phyloP scores from a whole-genome alignment of 2,329 filamentous ascomycete genomes.

The Fusarium subglutinans region DNA sequence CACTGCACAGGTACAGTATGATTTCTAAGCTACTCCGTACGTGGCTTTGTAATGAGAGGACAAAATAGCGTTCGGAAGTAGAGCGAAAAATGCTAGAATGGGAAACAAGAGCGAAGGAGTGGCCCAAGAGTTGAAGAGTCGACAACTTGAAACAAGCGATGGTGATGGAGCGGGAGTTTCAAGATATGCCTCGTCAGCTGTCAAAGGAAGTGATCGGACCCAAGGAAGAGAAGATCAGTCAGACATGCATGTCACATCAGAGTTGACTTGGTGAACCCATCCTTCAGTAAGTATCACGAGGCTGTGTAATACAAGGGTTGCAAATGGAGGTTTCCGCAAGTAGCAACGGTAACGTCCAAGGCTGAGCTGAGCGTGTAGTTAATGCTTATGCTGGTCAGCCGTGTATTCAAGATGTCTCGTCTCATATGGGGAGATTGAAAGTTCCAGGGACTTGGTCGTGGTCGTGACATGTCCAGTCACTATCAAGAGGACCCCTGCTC shows the following conservation, averaged over 20 bases:
- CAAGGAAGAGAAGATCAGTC: background rate
- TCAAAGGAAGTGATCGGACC: slow-evolving; percentile 25
- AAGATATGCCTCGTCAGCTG: slow-evolving; percentile 33
- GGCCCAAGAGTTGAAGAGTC: background rate
- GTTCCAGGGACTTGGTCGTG: slow-evolving; percentile 36
- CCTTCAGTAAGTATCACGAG: background rate
- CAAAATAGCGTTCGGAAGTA: background rate
- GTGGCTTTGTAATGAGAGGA: background rate
- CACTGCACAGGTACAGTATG: background rate
- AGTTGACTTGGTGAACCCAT: background rate
- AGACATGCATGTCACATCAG: background rate
- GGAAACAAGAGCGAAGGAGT: slow-evolving; percentile 9
- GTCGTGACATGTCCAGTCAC: slow-evolving; percentile 37
- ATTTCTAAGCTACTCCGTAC: background rate
- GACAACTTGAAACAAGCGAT: slow-evolving; percentile 23
- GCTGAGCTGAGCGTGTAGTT: background rate
- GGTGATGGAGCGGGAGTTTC: slow-evolving; percentile 28
- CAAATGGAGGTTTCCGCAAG: background rate
- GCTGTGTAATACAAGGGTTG: background rate
- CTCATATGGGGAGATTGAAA: slow-evolving; percentile 32
- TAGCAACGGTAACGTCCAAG: background rate
- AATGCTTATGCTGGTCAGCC: background rate
- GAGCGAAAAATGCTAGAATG: background rate
- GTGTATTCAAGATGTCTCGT: background rate
- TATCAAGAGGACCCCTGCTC: slow-evolving; percentile 24